phyloP scores from a whole-genome alignment of 768 basidiomycete species.

The Termitomyces sp. region DNA sequence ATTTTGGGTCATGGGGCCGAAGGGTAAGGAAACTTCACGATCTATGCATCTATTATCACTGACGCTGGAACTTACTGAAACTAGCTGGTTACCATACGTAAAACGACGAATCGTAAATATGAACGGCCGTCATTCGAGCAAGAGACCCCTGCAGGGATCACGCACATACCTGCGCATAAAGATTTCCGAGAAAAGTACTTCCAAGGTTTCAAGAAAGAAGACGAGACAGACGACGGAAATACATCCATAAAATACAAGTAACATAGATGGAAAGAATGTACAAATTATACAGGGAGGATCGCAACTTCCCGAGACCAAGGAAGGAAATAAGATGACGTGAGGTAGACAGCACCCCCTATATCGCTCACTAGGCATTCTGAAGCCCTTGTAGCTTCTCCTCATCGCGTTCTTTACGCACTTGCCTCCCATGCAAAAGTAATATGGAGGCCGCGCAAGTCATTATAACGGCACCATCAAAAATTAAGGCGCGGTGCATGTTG shows the following conservation, averaged over 20 bases:
- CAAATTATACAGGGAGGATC: neutral
- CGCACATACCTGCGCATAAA: constrained; percentile 76
- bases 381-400: constrained; percentile 37
- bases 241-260: neutral
- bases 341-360: neutral
- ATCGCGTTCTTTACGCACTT: constrained; percentile 61
- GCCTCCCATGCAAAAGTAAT: constrained; percentile 55
- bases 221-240: neutral
- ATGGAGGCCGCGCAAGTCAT: constrained; percentile 34
- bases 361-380: neutral
- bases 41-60: neutral
- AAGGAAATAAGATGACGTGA: neutral
- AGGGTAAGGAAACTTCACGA: constrained; percentile 49
- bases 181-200: constrained; percentile 90
- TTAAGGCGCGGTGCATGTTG: constrained; percentile 66
- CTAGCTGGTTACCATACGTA: constrained; percentile 90
- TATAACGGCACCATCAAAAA: constrained; percentile 60
- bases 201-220: constrained; percentile 63
- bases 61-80: constrained; percentile 3
- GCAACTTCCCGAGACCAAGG: no score
- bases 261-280: neutral
- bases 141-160: constrained; percentile 10
- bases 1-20: constrained; percentile 94
- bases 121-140: constrained; percentile 54
- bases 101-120: constrained; percentile 43